Base-by-base conservation (phyloP, 2,329 filamentous ascomycete genomes). In the Ceratocystis albifundus region DNA sequence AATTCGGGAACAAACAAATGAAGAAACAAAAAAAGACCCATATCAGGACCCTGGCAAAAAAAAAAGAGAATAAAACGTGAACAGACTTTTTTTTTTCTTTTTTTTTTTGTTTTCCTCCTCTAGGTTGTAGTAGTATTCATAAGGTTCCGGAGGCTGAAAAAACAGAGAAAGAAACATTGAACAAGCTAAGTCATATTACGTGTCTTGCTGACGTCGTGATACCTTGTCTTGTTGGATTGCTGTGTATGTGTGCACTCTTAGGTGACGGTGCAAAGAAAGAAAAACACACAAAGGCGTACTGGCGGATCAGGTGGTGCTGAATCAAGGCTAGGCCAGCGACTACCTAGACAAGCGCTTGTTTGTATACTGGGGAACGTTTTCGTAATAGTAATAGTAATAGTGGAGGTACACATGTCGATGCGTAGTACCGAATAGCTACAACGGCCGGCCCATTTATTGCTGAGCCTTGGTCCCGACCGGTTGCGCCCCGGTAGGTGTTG, bases 111-210 rank as follows among this genome's bases (percentile, higher is more conserved):
- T 8, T 50, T 48, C 17, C 57, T 32, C 69, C 22, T 32, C 25
- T 61, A 66, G 22, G 45, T 41, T 17, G 61, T 28, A 62, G 41
- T 30, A 62, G 44, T 62, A 28, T 17, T 30, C 32, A 44, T 62
- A 44, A 62, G 46, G 61, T 28, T 15, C 20, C 44, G 12, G 45
- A 48, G 28, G 25, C 28, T 69, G 63, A 70, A 70, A 69, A 67
- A 55, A 67, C 68, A 62, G 55, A 59, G 66, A 68, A 70, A 71
- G 70, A 70, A 70, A 70, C 69, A 69, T 64, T 62, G 68, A 69
- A 67, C 46, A 57, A 61, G 20, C 17, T 12, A 41, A 30, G 8
- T 8, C 17, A 59, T 17, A 59, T 32, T 59, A 17, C 25, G 32
- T 59, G 25, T 17, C 25, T 25, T 17, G 28, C 28, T 20, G 53